A percentile compares a stretch with the other conserved stretches of the same genome.
Conservation (phyloP, 495 filamentous ascomycete species). For the Penicillium salamii region DNA sequence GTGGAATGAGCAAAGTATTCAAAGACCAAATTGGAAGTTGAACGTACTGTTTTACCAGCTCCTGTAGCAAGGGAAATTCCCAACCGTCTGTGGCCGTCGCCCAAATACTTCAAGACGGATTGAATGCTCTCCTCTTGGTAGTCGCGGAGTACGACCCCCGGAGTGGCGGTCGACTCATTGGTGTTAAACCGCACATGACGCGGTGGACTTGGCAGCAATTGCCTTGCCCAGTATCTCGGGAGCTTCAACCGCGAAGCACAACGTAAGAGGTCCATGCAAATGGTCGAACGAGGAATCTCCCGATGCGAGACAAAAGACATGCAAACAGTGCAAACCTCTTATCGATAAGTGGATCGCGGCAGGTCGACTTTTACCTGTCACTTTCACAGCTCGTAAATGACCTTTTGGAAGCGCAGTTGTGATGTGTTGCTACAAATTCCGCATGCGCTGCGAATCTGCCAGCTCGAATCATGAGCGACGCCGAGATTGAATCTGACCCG, state of each 20-base stretch:
- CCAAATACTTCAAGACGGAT: constrained; percentile 69
- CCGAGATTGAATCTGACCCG: constrained; percentile 22
- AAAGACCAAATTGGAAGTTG: not conserved
- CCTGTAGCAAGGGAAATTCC: constrained; percentile 92
- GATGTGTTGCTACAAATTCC: constrained; percentile 22
- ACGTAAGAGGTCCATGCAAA: constrained; percentile 33
- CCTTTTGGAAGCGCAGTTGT: constrained; percentile 12
- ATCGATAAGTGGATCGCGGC: constrained; percentile 26
- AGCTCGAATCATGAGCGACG: constrained; percentile 39
- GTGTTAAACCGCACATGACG: constrained; percentile 27
- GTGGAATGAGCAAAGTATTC: constrained; percentile 2
- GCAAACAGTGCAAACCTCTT: constrained; percentile 46
- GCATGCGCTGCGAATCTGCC: constrained; percentile 20
- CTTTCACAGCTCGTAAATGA: not conserved
- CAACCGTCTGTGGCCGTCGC: constrained; percentile 73
- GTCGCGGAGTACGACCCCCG: constrained; percentile 58
- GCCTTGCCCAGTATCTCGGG: not conserved
- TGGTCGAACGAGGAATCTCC: not conserved
- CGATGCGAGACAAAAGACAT: not conserved
- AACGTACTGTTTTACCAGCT: constrained; percentile 80
- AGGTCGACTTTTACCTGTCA: constrained; percentile 13
- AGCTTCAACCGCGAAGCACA: constrained; percentile 20
- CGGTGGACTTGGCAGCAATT: not conserved
- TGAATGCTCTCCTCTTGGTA: constrained; percentile 92
- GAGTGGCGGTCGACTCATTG: constrained; percentile 20